Evolutionary conservation across 1,284 basidiomycete species (phyloP), one percentile per base, ranked within the genome.

Genomic region (Anthracocystis setariae): DNA sequence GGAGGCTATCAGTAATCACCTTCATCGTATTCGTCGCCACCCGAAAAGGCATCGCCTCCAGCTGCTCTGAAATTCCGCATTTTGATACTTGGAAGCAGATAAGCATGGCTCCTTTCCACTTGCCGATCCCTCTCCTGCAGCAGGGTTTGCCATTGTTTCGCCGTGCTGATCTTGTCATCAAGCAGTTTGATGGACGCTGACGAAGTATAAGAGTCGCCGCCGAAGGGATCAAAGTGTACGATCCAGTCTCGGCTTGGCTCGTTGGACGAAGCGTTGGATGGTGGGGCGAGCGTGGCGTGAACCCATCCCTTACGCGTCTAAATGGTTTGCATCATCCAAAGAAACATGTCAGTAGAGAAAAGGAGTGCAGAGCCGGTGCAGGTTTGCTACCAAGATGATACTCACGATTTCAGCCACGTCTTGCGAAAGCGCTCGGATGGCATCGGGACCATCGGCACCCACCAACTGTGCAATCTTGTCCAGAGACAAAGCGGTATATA

Each of bases 401-500:
- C 86, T 54, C 65, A 92, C 91, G 90, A 93, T 92, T 78, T 86
- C 87, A 7, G 90, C 77, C 29, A 93, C 84, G 43, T 91, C 79
- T 5, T 83, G 83, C 27, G 88, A 85, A 12, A 90, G 88, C 39
- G 86, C 86, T 27, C 86, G 87, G 43, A 47, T 44, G 1, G 52
- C 49, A 27, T 56, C 87, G 85, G 86, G 84, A 38, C 89, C 86
- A 13, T 46, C 23, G 17, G 46, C 8, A 29, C 87, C 88, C 43
- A 91, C 86, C 12, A 86, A 86, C 23, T 85, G 85, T 4, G 87
- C 89, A 50, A 93, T 90, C 63, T 92, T 90, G 0, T 84, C 80
- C 8, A 93, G 84, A 21, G 89, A 86, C 8, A 93, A 86, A 0
- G 90, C 90, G 40, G 91, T 86, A 77, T 92, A 93, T 7, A 91